Evolutionary conservation across 164 flowering plant genomes (phyloP), one percentile per base, ranked within the genome.

Genomic region (Aristolochia californica): DNA sequence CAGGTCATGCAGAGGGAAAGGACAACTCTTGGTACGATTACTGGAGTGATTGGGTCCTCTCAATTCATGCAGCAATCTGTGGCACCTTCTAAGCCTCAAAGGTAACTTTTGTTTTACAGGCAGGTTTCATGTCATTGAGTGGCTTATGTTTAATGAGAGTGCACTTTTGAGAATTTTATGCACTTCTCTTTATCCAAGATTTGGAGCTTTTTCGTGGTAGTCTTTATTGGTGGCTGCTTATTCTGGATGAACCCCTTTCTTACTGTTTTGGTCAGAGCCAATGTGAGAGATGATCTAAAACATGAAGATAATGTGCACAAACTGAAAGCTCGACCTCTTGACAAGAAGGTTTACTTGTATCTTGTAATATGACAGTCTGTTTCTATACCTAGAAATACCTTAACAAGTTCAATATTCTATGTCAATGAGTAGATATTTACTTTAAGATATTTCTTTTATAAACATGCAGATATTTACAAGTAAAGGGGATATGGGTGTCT

Each of bases 401-500:
- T 45, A 34, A 21, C 5, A 34, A 21, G 8, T 23, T n/a, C 43
- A 23, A 13, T 55, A 44, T 60, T n/a, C n/a, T 23, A 26, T 64
- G 48, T 60, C 40, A 34, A 34, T 34, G 10, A 34, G 40, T 12
- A 34, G 40, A 34, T 34, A 7, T 34, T 34, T 34, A 34, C 40
- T 34, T 34, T 12, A 4, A 7, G 40, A 22, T 13, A 22, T 24
- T 13, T 14, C n/a, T 49, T 49, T 49, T 50, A 17, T 23, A 4
- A 60, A 16, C 22, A 38, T 80, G 65, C 75, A 88, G 96, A 85
- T 91, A 62, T 71, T 91, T 66, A 67, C 91, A 45, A 88, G 96
- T 69, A 88, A 83, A 78, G 94, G 93, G 38, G 88, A 88, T 51
- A 72, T 83, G 21, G 95, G 95, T 25, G 72, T 91, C 55, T 82